Base-by-base conservation (phyloP, 768 basidiomycete genomes). In the Postia placenta region DNA sequence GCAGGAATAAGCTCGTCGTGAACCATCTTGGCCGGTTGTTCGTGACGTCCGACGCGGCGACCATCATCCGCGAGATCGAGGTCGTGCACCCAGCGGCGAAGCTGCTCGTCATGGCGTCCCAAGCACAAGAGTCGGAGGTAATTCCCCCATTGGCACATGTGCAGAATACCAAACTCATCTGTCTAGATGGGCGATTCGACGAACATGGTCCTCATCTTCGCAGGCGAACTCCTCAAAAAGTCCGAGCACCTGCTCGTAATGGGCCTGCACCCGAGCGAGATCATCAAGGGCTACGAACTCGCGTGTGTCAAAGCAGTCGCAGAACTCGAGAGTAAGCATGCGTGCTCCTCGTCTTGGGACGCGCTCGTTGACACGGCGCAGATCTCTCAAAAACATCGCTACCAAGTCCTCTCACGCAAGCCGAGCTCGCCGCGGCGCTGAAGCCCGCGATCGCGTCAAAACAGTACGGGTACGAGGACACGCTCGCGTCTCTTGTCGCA, bases 31-130 rank as follows among this genome's bases (percentile, higher is more conserved):
- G 93, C 47, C 79, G 84, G 66, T 76, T 97, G 33, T 98, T 98
- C 69, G 94, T 98, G 52, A 99, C 96, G 27, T 95, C 92, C 41
- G 95, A 99, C 79, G 95, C 96, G 9, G 96, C 96, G 11, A 98
- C 95, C 50, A 98, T 99, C 68, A 92, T 99, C 61, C 80, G 87
- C 56, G 96, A 99, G 71, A 84, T 98, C 63, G 96, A 99, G 64
- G 92, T 99, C 49, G 92, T 98, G 14, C 96, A 99, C 67, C 96
- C 96, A 1, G 96, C 95, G 4, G 96, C 94, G 26, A 99, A 98
- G 65, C 74, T 99, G n/a, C 72, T 98, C n/a, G 95, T 97, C 12
- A 96, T 97, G 92, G 92, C 93, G 23, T 91, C 89, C 23, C 93
- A 97, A 62, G 90, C 95, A 11, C 96, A 98, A 65, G 96, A 97